Percentiles rank a stretch among this genome's conserved stretches.
phyloP scores from a whole-genome alignment of 2,329 filamentous ascomycete species.

The Blastomyces percursus region DNA sequence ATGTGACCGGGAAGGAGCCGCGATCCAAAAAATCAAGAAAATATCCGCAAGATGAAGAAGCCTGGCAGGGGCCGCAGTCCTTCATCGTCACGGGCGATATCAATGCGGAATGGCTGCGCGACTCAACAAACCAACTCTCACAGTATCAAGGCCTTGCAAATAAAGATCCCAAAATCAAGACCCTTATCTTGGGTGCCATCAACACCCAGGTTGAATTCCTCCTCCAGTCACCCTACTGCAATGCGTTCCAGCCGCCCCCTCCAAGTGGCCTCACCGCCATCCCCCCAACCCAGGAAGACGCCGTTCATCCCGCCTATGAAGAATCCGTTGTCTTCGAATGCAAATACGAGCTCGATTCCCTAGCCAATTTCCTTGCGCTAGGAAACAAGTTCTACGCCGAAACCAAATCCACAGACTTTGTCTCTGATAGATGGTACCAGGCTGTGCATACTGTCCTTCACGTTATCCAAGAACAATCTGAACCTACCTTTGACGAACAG shows the following conservation, averaged over 20 bases:
- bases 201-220: conserved; percentile 95
- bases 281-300: conserved; percentile 70
- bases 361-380: conserved; percentile 80
- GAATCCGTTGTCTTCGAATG: conserved; percentile 84
- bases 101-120: conserved; percentile 82
- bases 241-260: conserved; percentile 90
- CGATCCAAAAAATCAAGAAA: conserved; percentile 32
- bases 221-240: conserved; percentile 91
- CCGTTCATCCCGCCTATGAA: conserved; percentile 78
- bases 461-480: conserved; percentile 67
- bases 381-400: conserved; percentile 76
- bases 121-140: conserved; percentile 84
- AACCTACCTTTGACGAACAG: conserved; percentile 66
- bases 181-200: conserved; percentile 80
- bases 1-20: conserved; percentile 50
- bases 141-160: conserved; percentile 80
- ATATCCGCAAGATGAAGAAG: conserved; percentile 44
- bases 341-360: conserved; percentile 95
- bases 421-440: conserved; percentile 65
- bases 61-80: conserved; percentile 76
- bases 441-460: conserved; percentile 64
- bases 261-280: conserved; percentile 63
- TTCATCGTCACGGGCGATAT: conserved; percentile 94
- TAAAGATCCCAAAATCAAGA: conserved; percentile 66
- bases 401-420: conserved; percentile 65